These are phyloP conservation scores for Erodium texanum DNA, from an alignment of 441 rosid species.

Conservation along the genomic window DNA sequence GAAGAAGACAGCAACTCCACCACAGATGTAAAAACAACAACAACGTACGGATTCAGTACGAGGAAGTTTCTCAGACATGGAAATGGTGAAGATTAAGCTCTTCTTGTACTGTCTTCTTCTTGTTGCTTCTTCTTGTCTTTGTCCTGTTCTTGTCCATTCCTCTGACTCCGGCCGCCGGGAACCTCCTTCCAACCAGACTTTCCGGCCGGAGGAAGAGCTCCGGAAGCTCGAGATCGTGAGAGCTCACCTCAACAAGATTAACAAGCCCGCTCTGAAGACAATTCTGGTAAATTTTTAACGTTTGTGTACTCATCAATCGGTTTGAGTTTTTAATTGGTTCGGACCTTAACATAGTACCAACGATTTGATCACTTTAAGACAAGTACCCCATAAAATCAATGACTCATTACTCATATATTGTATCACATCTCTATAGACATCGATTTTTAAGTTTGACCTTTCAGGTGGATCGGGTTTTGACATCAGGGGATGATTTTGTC, in stretches of 20 bases:
- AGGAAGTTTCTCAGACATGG: conserved; percentile 38
- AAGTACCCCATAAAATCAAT: too few relatives aligned
- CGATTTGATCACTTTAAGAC: too few relatives aligned
- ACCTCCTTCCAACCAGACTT: conserved; percentile 40
- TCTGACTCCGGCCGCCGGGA: conserved; percentile 23
- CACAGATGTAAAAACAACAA: too few relatives aligned
- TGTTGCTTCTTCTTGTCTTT: conserved; percentile 29
- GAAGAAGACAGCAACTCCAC: conserved; percentile 31
- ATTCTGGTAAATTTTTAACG: conserved; percentile 34
- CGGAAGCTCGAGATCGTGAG: conserved; percentile 28
- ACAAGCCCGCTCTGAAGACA: conserved; percentile 60
- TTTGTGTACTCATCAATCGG: too few relatives aligned
- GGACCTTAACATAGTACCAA: too few relatives aligned
- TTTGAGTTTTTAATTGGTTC: too few relatives aligned
- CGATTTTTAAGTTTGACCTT: too few relatives aligned
- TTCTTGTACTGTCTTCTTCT: conserved; percentile 7
- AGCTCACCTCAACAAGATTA: conserved; percentile 41
- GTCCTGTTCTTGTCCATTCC: conserved; percentile 18
- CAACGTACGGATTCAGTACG: conserved; percentile 25
- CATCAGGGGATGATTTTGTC: too few relatives aligned
- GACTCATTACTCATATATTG: too few relatives aligned
- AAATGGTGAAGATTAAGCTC: conserved; percentile 21
- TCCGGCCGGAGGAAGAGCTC: conserved; percentile 31
- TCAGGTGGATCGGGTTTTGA: too few relatives aligned
- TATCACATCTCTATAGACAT: too few relatives aligned